A percentile compares a stretch with the other conserved stretches of the same genome.
Evolutionary conservation across 805 yeast genomes (phyloP).

Genomic region (Ogataea saltuana): DNA sequence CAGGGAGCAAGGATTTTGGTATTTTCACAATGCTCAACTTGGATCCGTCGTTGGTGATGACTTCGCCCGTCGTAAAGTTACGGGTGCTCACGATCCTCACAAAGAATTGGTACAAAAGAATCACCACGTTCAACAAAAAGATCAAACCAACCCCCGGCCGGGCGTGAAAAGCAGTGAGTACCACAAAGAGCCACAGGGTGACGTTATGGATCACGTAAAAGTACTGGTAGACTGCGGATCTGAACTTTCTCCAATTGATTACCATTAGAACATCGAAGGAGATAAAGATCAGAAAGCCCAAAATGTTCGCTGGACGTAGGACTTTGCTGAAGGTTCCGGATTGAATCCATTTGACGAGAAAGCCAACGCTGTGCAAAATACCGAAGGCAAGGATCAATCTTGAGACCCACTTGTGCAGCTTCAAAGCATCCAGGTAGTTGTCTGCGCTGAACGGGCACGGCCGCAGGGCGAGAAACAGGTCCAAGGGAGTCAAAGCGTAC

Average conservation of each 20-base stretch:
- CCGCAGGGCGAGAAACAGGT: constrained; percentile 53
- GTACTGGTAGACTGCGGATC: constrained; percentile 49
- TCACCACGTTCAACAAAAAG: constrained; percentile 29
- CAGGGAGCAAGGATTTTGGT: constrained; percentile 24
- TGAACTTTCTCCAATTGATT: constrained; percentile 48
- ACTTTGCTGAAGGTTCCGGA: constrained; percentile 39
- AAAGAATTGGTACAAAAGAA: constrained; percentile 41
- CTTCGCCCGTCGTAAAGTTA: constrained; percentile 22
- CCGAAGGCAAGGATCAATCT: constrained; percentile 51
- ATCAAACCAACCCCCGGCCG: constrained; percentile 60
- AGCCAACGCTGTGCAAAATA: constrained; percentile 55
- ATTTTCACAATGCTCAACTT: constrained; percentile 25
- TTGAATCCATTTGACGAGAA: constrained; percentile 47
- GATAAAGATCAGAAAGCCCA: constrained; percentile 51
- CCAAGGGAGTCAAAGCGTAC: constrained; percentile 58
- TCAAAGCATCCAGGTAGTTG: constrained; percentile 54
- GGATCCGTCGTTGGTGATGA: constrained; percentile 26
- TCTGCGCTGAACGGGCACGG: constrained; percentile 51
- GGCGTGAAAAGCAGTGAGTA: constrained; percentile 59
- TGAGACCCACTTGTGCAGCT: constrained; percentile 72
- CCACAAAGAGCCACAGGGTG: constrained; percentile 46
- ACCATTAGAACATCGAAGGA: constrained; percentile 40
- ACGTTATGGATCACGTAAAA: constrained; percentile 62
- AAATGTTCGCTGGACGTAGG: constrained; percentile 43
- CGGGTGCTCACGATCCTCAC: constrained; percentile 33